Percentiles rank a stretch among this genome's conserved stretches.
Evolutionary conservation across 768 basidiomycete genomes (phyloP).

Genomic region (Trametes sanguinea): DNA sequence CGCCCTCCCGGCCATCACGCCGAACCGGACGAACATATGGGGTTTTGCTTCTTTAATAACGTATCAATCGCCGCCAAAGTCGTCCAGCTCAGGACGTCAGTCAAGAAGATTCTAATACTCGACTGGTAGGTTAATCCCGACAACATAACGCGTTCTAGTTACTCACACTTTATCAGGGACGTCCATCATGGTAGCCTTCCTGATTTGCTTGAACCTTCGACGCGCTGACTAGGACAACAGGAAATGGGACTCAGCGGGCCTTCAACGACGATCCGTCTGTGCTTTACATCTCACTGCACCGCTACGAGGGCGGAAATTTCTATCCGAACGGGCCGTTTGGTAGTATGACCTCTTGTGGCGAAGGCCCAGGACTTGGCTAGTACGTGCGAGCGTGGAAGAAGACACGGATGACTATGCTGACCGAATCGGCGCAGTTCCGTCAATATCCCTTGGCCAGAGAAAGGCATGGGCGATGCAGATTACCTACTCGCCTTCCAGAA

Average conservation of each 20-base stretch:
- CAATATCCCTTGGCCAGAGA: constrained; percentile 92
- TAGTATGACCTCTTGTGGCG: constrained; percentile 81
- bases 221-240: constrained; percentile 40
- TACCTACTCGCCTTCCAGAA: constrained; percentile 97
- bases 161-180: constrained; percentile 58
- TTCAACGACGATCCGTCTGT: constrained; percentile 93
- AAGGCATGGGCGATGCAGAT: constrained; percentile 91
- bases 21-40: constrained; percentile 98
- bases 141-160: neutral
- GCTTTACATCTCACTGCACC: constrained; percentile 92
- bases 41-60: constrained; percentile 99
- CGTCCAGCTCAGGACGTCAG: constrained; percentile 64
- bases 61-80: constrained; percentile 90
- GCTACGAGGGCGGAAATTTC: constrained; percentile 88
- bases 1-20: constrained; percentile 98
- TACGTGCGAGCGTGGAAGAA: constrained; percentile 40
- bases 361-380: constrained; percentile 84
- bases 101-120: constrained; percentile 86
- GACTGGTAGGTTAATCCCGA: constrained; percentile 71
- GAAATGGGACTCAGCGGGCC: constrained; percentile 96
- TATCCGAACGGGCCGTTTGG: constrained; percentile 95
- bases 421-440: constrained; percentile 63
- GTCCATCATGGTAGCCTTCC: constrained; percentile 80
- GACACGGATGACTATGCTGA: neutral
- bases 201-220: no score